These are phyloP conservation scores for Ciborinia camelliae DNA, from an alignment of 2,329 filamentous ascomycete genomes.

Conservation along the genomic window DNA sequence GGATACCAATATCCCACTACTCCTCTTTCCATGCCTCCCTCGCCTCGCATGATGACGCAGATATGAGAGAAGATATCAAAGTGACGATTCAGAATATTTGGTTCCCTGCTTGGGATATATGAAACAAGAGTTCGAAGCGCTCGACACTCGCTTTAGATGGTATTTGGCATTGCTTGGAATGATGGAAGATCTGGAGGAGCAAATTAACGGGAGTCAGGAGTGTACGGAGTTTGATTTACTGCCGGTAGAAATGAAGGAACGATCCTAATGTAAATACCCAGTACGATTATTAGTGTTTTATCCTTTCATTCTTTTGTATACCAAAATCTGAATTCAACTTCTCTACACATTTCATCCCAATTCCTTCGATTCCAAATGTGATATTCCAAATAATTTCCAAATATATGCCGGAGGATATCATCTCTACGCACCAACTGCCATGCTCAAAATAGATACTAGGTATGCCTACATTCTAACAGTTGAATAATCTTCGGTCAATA, in stretches of 20 bases:
- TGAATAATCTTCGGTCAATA: background rate
- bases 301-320: slow-evolving; percentile 5
- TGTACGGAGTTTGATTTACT: slow-evolving; percentile 22
- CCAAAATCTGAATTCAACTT: slow-evolving; percentile 14
- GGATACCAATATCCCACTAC: slow-evolving; percentile 64
- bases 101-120: slow-evolving; percentile 18
- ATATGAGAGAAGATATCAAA: slow-evolving; percentile 26
- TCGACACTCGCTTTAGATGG: slow-evolving; percentile 36
- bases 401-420: too few species aligned
- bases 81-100: slow-evolving; percentile 20
- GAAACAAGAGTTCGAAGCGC: slow-evolving; percentile 37
- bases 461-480: background rate
- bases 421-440: background rate
- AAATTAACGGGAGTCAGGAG: slow-evolving; percentile 32
- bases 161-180: slow-evolving; percentile 22
- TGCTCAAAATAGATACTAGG: background rate
- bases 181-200: slow-evolving; percentile 24
- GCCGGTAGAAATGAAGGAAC: slow-evolving; percentile 19
- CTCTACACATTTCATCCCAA: background rate
- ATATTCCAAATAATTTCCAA: background rate
- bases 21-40: slow-evolving; percentile 69
- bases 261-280: slow-evolving; percentile 32
- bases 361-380: background rate
- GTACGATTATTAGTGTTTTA: slow-evolving; percentile 21
- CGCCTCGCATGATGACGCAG: slow-evolving; percentile 51